Conservation (phyloP, 75 land plant species). For the Selaginella moellendorffii region DNA sequence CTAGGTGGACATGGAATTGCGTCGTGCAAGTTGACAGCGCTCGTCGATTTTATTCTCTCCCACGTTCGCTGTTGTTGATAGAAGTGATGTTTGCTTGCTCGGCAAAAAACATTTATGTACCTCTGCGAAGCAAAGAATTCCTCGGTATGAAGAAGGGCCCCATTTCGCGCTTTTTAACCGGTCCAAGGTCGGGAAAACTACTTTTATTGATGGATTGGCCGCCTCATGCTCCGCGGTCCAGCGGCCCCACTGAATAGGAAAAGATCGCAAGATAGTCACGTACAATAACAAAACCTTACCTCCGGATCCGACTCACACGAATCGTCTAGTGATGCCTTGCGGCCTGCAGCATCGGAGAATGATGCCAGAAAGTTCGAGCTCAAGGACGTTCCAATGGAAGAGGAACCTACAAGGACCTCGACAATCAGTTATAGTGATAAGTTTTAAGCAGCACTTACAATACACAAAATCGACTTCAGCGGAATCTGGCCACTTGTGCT, state of each 20-base stretch:
- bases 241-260: neutral
- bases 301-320: slow-evolving; percentile 1
- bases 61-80: slow-evolving; percentile 46
- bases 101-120: neutral
- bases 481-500: slow-evolving; percentile 8
- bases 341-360: neutral
- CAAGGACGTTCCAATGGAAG: neutral
- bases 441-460: neutral
- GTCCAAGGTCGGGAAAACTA: neutral
- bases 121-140: slow-evolving; percentile 5
- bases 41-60: slow-evolving; percentile 43
- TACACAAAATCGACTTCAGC: neutral
- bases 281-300: neutral
- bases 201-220: neutral
- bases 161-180: neutral
- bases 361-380: slow-evolving; percentile 2
- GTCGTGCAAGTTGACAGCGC: slow-evolving; percentile 40
- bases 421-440: neutral
- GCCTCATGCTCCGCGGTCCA: neutral
- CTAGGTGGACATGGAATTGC: slow-evolving; percentile 53
- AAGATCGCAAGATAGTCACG: neutral
- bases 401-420: neutral
- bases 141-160: neutral
- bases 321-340: neutral
- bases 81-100: neutral